Evolutionary conservation across 306 rosid species (phyloP).

Genomic region (Cyclanthera cordifolia): DNA sequence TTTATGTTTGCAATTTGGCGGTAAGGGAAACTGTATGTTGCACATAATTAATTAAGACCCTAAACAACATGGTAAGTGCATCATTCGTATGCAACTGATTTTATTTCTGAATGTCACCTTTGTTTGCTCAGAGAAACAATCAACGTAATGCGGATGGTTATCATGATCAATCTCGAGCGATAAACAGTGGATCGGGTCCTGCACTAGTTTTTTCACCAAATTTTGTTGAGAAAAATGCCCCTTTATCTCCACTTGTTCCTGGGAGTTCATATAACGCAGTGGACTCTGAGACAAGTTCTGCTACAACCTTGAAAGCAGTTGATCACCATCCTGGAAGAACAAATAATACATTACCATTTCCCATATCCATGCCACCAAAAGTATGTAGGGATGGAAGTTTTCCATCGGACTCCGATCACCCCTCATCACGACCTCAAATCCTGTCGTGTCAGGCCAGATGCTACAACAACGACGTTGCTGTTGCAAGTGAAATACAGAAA

Average conservation of each 20-base stretch:
- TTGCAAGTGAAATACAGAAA: constrained; percentile 54
- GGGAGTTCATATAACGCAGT: constrained; percentile 32
- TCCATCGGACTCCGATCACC: constrained; percentile 42
- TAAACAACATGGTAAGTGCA: neutral
- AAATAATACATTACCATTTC: constrained; percentile 39
- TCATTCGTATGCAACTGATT: neutral
- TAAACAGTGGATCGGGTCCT: constrained; percentile 40
- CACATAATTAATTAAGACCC: neutral
- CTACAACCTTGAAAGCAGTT: constrained; percentile 40
- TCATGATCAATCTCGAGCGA: constrained; percentile 42
- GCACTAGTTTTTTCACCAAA: constrained; percentile 14
- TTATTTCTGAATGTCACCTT: neutral
- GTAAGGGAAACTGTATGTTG: no score
- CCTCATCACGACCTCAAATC: constrained; percentile 30
- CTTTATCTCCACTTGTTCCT: constrained; percentile 36
- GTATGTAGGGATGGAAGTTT: constrained; percentile 33
- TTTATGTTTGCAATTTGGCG: neutral
- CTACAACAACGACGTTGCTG: constrained; percentile 23
- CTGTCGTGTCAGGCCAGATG: constrained; percentile 29
- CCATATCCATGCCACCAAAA: constrained; percentile 45
- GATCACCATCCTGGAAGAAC: constrained; percentile 43
- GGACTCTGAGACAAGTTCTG: constrained; percentile 48
- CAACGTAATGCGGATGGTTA: constrained; percentile 45
- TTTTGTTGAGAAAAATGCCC: constrained; percentile 42
- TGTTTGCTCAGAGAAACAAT: constrained; percentile 46